phyloP scores from a whole-genome alignment of 2,329 filamentous ascomycete species.

The Remersonia thermophila region DNA sequence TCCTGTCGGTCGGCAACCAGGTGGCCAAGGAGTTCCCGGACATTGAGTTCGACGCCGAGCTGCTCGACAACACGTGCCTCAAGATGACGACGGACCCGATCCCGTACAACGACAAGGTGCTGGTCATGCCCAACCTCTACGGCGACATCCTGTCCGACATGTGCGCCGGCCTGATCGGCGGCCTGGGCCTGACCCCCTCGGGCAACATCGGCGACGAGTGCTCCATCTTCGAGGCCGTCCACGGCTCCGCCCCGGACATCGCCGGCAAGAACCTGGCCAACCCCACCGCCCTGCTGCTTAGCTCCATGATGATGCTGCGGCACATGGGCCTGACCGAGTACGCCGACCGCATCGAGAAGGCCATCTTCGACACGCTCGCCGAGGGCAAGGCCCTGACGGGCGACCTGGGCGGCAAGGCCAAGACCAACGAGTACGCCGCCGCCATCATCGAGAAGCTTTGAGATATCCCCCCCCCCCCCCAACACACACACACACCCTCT shows the following conservation, averaged over 20 bases:
- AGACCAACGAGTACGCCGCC: constrained; percentile 85
- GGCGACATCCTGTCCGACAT: constrained; percentile 99
- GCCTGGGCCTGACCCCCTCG: constrained; percentile 90
- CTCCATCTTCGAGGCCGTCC: constrained; percentile 99
- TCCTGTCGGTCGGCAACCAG: constrained; percentile 75
- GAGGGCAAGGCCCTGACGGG: constrained; percentile 96
- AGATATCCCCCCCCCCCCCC: constrained; percentile 4
- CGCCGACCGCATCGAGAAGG: constrained; percentile 79
- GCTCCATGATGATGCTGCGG: constrained; percentile 98
- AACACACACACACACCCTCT: too few species aligned
- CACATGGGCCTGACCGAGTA: constrained; percentile 88
- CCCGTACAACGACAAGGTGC: constrained; percentile 98
- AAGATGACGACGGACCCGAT: constrained; percentile 96
- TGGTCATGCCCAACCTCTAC: constrained; percentile 97
- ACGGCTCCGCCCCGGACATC: constrained; percentile 94
- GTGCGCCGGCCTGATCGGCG: constrained; percentile 96
- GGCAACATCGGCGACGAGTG: constrained; percentile 99
- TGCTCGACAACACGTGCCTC: constrained; percentile 97
- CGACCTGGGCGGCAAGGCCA: constrained; percentile 89
- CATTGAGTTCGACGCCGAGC: constrained; percentile 93
- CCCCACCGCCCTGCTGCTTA: constrained; percentile 89
- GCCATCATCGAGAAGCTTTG: constrained; percentile 70
- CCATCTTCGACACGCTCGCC: constrained; percentile 86
- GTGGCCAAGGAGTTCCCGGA: constrained; percentile 91
- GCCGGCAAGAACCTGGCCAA: constrained; percentile 93